Conservation (phyloP, 495 filamentous ascomycete genomes). For the Pseudotulostoma volvatum region DNA sequence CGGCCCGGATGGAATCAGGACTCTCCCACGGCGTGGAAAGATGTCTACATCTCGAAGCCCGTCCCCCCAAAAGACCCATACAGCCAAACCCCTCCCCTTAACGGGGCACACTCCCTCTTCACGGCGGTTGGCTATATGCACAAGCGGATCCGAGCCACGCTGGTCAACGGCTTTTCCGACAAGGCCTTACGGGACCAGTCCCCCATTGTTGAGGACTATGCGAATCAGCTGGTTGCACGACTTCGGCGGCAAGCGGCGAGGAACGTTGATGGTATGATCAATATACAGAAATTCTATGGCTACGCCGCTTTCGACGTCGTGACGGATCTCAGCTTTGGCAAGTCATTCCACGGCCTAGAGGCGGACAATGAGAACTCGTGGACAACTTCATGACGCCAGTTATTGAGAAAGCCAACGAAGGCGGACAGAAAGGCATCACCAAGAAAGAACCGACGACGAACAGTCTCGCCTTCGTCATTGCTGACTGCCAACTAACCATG, state of each 20-base stretch:
- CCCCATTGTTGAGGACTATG: constrained; percentile 6
- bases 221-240: constrained; percentile 12
- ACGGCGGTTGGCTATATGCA: no score
- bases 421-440: constrained; percentile 4
- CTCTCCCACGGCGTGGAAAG: constrained; percentile 44
- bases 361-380: constrained; percentile 3
- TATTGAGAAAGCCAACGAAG: constrained; percentile 4
- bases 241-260: not conserved
- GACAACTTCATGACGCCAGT: constrained; percentile 6
- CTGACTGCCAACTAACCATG: constrained; percentile 7
- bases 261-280: not conserved
- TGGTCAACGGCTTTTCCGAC: constrained; percentile 13
- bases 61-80: no score
- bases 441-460: constrained; percentile 6
- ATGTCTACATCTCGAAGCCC: no score
- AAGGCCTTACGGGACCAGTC: constrained; percentile 8
- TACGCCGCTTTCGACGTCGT: constrained; percentile 7
- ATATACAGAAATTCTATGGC: constrained; percentile 5
- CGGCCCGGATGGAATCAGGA: constrained; percentile 35
- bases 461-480: constrained; percentile 6
- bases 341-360: constrained; percentile 7
- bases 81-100: no score
- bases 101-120: no score
- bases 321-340: constrained; percentile 5
- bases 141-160: not conserved